A percentile compares a stretch with the other conserved stretches of the same genome.
Evolutionary conservation across 495 filamentous ascomycete genomes (phyloP).

Genomic region (Usnea hakonensis): DNA sequence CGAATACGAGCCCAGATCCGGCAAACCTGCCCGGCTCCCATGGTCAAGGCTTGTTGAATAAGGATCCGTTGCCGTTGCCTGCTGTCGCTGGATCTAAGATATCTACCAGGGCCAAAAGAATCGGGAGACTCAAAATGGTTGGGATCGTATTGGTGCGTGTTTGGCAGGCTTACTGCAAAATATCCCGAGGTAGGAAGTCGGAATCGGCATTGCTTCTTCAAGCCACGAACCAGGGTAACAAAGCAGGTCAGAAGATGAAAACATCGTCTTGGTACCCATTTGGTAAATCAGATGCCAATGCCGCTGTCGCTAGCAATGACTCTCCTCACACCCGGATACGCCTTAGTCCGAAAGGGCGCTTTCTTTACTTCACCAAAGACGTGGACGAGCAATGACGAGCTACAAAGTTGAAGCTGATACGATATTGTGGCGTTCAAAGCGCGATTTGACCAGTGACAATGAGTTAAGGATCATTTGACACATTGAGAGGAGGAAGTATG

Average conservation of each 20-base stretch:
- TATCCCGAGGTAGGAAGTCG: too few species aligned
- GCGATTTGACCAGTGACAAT: conserved; percentile 40
- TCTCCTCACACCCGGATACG: conserved; percentile 41
- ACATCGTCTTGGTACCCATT: conserved; percentile 42
- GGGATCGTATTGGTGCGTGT: neutral
- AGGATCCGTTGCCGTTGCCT: neutral
- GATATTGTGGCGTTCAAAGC: conserved; percentile 25
- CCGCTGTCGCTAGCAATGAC: neutral
- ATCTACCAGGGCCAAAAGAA: neutral
- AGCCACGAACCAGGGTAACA: too few species aligned
- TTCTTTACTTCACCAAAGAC: conserved; percentile 41
- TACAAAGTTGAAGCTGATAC: conserved; percentile 21
- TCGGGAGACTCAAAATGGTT: neutral
- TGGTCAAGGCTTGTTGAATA: neutral
- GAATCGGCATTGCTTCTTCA: too few species aligned
- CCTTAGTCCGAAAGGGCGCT: conserved; percentile 20
- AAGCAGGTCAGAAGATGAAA: conserved; percentile 51
- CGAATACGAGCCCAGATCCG: conserved; percentile 37
- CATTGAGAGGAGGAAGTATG: conserved; percentile 39
- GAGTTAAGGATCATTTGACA: conserved; percentile 46
- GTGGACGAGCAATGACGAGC: conserved; percentile 38
- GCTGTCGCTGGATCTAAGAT: neutral
- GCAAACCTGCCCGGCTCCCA: neutral
- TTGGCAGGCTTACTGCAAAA: neutral
- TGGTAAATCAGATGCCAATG: neutral